phyloP scores from a whole-genome alignment of 208 protist genomes.

The Porcisia deanei region DNA sequence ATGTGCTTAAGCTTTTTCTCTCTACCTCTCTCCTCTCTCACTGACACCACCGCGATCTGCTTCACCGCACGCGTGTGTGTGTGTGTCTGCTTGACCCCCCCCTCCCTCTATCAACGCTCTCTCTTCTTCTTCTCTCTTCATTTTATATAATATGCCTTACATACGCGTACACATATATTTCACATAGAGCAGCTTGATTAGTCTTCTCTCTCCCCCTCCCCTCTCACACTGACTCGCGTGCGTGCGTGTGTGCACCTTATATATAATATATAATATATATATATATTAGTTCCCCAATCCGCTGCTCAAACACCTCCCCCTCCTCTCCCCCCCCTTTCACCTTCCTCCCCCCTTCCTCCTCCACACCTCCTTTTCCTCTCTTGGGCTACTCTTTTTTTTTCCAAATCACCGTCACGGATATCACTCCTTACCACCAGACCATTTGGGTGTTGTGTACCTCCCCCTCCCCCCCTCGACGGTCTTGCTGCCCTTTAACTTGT shows the following conservation, averaged over 20 bases:
- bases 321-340: background rate
- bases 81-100: background rate
- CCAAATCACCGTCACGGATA: background rate
- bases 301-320: no score
- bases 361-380: background rate
- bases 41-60: background rate
- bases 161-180: background rate
- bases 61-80: background rate
- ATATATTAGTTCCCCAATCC: no score
- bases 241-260: background rate
- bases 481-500: background rate
- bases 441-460: no score
- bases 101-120: background rate
- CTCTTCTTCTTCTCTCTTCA: constrained; percentile 1
- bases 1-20: background rate
- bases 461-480: background rate
- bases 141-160: background rate
- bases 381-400: background rate
- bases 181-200: no score
- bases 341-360: background rate
- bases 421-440: background rate
- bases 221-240: background rate
- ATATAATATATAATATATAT: no score
- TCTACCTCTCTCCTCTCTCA: background rate
- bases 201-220: background rate